Conservation (phyloP, 108 stramenopile genomes). For the Cyclotella choctawhatcheeana region DNA sequence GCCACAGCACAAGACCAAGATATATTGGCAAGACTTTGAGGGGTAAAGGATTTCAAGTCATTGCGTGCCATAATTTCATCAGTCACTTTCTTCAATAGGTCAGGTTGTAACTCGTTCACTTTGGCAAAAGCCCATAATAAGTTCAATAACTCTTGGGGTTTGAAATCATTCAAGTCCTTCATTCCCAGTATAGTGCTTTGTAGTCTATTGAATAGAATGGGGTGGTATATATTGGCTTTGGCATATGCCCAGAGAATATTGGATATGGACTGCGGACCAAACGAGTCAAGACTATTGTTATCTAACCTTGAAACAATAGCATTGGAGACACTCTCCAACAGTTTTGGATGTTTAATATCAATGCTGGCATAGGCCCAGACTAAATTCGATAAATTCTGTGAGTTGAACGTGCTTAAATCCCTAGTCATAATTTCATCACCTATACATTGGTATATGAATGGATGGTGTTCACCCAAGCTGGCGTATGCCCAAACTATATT, state of each 20-base stretch:
- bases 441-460: too few relatives aligned
- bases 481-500: background rate
- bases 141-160: background rate
- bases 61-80: background rate
- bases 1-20: background rate
- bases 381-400: background rate
- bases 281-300: background rate
- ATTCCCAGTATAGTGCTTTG: background rate
- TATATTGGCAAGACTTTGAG: background rate
- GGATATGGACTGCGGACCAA: background rate
- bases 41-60: background rate
- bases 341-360: background rate
- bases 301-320: background rate
- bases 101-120: background rate
- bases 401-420: background rate
- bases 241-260: conserved; percentile 12
- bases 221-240: background rate
- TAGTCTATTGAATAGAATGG: background rate
- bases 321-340: background rate
- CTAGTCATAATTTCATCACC: background rate
- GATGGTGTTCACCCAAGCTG: background rate
- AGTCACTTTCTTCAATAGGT: conserved; percentile 1
- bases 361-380: background rate
- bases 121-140: conserved; percentile 18
- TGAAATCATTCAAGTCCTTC: background rate